These are phyloP conservation scores for Astragalus glycyphyllos DNA, from an alignment of 306 rosid species.

Conservation along the genomic window DNA sequence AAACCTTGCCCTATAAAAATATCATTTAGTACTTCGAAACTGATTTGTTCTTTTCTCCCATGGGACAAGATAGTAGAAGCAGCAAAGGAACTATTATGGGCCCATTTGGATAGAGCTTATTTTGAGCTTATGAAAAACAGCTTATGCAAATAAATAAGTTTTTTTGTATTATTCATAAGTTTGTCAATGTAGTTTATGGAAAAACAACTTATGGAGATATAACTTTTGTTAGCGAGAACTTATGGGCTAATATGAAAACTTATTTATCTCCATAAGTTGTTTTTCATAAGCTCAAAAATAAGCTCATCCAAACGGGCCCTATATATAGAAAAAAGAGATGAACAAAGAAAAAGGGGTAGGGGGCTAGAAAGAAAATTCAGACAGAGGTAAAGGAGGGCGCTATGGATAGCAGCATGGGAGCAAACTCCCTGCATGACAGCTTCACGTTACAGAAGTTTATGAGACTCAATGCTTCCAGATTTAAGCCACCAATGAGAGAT, in stretches of 20 bases:
- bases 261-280: too few relatives aligned
- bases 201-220: too few relatives aligned
- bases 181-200: too few relatives aligned
- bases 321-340: too few relatives aligned
- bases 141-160: too few relatives aligned
- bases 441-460: not conserved
- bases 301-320: too few relatives aligned
- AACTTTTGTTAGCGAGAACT: too few relatives aligned
- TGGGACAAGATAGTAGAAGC: not conserved
- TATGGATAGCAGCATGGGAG: not conserved
- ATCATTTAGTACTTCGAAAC: slow-evolving; percentile 9
- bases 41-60: not conserved
- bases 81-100: not conserved
- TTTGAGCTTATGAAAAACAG: too few relatives aligned
- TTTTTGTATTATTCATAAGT: too few relatives aligned
- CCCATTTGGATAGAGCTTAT: too few relatives aligned
- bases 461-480: slow-evolving; percentile 20
- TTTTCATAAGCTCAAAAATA: too few relatives aligned
- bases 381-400: slow-evolving; percentile 20
- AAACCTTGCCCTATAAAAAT: not conserved
- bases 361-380: not conserved
- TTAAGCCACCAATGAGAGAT: slow-evolving; percentile 15
- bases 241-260: too few relatives aligned
- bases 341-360: not conserved
- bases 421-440: not conserved